A percentile compares a stretch with the other conserved stretches of the same genome.
These are phyloP conservation scores for Rhodosporidiobolus sp. DNA, from an alignment of 768 basidiomycete genomes.

Conservation along the genomic window DNA sequence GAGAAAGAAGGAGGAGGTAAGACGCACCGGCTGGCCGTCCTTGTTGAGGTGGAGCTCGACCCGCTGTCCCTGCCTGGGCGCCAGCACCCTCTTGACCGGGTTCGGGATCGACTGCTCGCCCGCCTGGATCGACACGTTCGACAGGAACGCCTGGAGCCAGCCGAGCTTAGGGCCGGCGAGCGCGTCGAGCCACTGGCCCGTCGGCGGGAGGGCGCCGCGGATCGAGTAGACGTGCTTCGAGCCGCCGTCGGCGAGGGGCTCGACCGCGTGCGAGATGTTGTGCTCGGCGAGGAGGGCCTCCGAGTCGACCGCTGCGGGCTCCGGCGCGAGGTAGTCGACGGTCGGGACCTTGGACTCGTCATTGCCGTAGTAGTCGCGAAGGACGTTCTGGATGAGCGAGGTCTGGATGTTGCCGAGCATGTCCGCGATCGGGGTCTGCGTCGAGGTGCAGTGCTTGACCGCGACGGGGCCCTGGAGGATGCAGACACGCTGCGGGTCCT, in stretches of 20 bases:
- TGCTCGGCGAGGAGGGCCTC: slow-evolving; percentile 37
- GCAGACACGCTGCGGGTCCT: slow-evolving; percentile 96
- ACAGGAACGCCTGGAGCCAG: slow-evolving; percentile 83
- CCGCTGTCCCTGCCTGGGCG: slow-evolving; percentile 74
- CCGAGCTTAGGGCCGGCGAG: slow-evolving; percentile 75
- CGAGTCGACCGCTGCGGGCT: slow-evolving; percentile 46
- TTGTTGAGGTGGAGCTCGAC: slow-evolving; percentile 57
- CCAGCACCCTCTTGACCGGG: slow-evolving; percentile 78
- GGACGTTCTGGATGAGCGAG: slow-evolving; percentile 70
- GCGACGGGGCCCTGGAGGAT: slow-evolving; percentile 97
- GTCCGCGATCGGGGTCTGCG: slow-evolving; percentile 91
- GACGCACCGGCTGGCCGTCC: slow-evolving; percentile 33
- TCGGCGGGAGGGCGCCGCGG: slow-evolving; percentile 58
- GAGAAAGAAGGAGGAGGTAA: neutral
- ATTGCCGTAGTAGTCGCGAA: slow-evolving; percentile 71
- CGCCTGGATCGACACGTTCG: slow-evolving; percentile 78
- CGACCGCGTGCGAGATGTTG: slow-evolving; percentile 54
- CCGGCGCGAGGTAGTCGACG: slow-evolving; percentile 75
- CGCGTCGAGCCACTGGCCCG: slow-evolving; percentile 72
- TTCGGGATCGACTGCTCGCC: slow-evolving; percentile 82
- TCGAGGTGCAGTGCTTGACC: slow-evolving; percentile 75
- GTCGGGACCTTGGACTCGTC: slow-evolving; percentile 72
- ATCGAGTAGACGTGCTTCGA: slow-evolving; percentile 56
- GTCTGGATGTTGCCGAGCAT: slow-evolving; percentile 83
- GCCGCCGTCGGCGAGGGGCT: slow-evolving; percentile 54